Evolutionary conservation across 83 land plant genomes (phyloP), one percentile per base, ranked within the genome.

Genomic region (Picea engelmannii): DNA sequence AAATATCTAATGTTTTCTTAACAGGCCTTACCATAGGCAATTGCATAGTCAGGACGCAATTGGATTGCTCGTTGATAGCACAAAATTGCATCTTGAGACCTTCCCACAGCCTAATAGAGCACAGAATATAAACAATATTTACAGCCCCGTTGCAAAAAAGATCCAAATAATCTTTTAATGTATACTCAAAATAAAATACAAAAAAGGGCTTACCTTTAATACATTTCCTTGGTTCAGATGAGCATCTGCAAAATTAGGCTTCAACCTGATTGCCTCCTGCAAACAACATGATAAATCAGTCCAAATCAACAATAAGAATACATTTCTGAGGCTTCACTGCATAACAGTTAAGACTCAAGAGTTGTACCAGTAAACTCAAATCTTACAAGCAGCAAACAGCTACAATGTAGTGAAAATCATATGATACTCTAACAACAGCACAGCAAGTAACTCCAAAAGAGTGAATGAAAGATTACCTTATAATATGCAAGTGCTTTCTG

Each of bases 211-310:
- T 86, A 98, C 99, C 96, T 98, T 98, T 47, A 93, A 88, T 9
- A 93, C 94, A 91, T 94, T 98, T 31, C 99, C 99, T 76, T 85
- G 87, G 66, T 96, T 98, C 78, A 96, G 69, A 73, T 89, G 89
- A 17, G 99, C 99, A 89, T 98, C 99, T 55, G 96, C 83, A 88
- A 96, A 96, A 80, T 86, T 87, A 5, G 99, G 99, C 79, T 95
- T 96, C 21, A 89, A 85, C 58, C 88, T 85, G 20, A 96, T 88
- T 38, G 98, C 99, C 85, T 98, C 99, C 99, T 98, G 88, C 49
- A 80, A 71, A 47, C 12, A 55, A 52, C 15, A 84, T 18, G 63
- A 47, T 10, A 75, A 21, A 5, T 75, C 42, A 75, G 12, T 49
- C 52, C 60, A 47, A 75, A 23, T 31, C 42, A 7, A 31, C 40